These are phyloP conservation scores for Lanmaoa pseudosensibilis DNA, from an alignment of 768 basidiomycete species.

Conservation along the genomic window DNA sequence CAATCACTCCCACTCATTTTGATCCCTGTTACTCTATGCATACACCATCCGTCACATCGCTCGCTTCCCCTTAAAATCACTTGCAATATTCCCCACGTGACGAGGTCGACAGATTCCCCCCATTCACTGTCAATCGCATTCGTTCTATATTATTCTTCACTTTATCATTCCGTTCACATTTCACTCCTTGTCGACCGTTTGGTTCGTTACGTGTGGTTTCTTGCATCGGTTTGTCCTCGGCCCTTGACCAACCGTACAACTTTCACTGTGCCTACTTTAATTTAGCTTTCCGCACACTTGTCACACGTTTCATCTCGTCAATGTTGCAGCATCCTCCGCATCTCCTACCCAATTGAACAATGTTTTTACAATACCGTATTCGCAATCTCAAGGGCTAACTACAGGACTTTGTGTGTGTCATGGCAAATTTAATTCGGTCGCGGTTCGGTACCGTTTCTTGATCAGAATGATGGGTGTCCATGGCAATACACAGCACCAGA, in stretches of 20 bases:
- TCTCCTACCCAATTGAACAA: slow-evolving; percentile 40
- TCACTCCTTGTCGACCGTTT: slow-evolving; percentile 37
- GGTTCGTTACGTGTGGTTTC: slow-evolving; percentile 36
- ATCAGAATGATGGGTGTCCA: slow-evolving; percentile 14
- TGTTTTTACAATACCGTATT: slow-evolving; percentile 38
- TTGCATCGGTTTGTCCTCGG: slow-evolving; percentile 31
- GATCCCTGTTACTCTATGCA: slow-evolving; percentile 54
- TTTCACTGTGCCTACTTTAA: slow-evolving; percentile 36
- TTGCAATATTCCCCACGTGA: slow-evolving; percentile 48
- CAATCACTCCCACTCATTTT: slow-evolving; percentile 44
- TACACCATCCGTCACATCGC: slow-evolving; percentile 52
- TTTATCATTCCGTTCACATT: slow-evolving; percentile 57
- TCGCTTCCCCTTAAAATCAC: slow-evolving; percentile 41
- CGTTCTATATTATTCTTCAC: slow-evolving; percentile 82
- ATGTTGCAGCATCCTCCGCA: slow-evolving; percentile 47
- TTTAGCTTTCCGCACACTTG: slow-evolving; percentile 31
- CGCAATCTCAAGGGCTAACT: slow-evolving; percentile 32
- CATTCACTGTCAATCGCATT: slow-evolving; percentile 48
- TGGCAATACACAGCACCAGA: slow-evolving; percentile 18
- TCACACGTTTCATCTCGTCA: slow-evolving; percentile 36
- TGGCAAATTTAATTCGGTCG: slow-evolving; percentile 6
- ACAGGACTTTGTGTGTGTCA: slow-evolving; percentile 25
- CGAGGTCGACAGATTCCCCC: slow-evolving; percentile 55
- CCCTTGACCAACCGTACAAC: slow-evolving; percentile 27
- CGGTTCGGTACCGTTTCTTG: slow-evolving; percentile 6